A percentile compares a stretch with the other conserved stretches of the same genome.
These are phyloP conservation scores for Lagerstroemia speciosa DNA, from an alignment of 345 rosid species.

Conservation along the genomic window DNA sequence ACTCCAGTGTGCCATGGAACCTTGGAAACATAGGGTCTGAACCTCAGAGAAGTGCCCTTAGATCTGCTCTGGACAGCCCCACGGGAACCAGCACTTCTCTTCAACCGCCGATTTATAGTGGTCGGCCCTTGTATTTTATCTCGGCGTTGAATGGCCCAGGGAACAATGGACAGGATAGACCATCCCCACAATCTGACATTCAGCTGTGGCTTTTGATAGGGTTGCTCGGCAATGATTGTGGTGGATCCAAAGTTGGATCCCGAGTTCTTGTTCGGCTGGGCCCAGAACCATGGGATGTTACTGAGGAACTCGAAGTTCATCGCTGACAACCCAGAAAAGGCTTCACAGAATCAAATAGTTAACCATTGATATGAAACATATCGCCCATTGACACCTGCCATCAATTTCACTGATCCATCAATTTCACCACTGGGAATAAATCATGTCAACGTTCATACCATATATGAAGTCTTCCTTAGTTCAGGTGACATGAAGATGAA, in stretches of 20 bases:
- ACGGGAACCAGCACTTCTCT: slow-evolving; percentile 34
- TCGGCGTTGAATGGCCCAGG: slow-evolving; percentile 29
- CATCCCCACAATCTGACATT: slow-evolving; percentile 48
- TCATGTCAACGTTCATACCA: background rate
- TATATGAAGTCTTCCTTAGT: too few species aligned
- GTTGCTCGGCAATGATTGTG: slow-evolving; percentile 22
- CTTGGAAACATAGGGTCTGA: slow-evolving; percentile 86
- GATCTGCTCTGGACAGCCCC: slow-evolving; percentile 13
- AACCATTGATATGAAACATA: background rate
- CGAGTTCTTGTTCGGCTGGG: slow-evolving; percentile 24
- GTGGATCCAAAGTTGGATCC: slow-evolving; percentile 28
- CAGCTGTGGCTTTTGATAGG: slow-evolving; percentile 22
- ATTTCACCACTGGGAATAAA: background rate
- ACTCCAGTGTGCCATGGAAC: slow-evolving; percentile 96
- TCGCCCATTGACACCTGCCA: background rate
- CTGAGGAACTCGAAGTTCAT: slow-evolving; percentile 43
- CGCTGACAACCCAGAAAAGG: slow-evolving; percentile 9
- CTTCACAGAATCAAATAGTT: slow-evolving; percentile 4
- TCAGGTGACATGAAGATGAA: too few species aligned
- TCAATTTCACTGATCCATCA: background rate
- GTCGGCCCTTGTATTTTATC: slow-evolving; percentile 38
- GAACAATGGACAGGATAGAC: slow-evolving; percentile 53
- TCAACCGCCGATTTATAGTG: slow-evolving; percentile 55
- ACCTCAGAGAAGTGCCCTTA: slow-evolving; percentile 35
- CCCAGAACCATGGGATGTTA: slow-evolving; percentile 30